These are phyloP conservation scores for Xylaria sp. DNA, from an alignment of 2,329 filamentous ascomycete genomes.

Conservation along the genomic window DNA sequence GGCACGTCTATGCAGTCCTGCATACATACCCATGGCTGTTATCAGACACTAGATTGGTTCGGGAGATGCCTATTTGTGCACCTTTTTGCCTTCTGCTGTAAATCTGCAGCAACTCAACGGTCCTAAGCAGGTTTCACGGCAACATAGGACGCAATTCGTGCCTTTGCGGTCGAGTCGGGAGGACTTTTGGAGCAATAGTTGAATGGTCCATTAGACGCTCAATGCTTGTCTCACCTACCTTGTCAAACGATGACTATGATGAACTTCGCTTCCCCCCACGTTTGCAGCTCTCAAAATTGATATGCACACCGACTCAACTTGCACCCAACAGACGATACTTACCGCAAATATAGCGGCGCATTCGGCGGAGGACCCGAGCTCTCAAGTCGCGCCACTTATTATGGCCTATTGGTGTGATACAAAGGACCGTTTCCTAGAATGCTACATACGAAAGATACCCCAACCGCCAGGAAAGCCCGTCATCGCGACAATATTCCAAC, in stretches of 20 bases:
- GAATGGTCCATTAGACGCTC: conserved; percentile 25
- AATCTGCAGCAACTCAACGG: conserved; percentile 6
- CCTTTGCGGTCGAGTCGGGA: background rate
- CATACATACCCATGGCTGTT: conserved; percentile 5
- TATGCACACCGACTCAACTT: conserved; percentile 21
- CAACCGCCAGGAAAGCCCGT: background rate
- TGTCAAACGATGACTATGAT: background rate
- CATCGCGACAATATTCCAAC: background rate
- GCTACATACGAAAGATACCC: background rate
- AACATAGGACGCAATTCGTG: conserved; percentile 6
- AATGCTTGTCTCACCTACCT: conserved; percentile 2
- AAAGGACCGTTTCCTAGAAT: background rate
- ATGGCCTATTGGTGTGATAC: background rate
- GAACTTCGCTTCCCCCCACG: conserved; percentile 1
- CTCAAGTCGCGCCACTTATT: conserved; percentile 1
- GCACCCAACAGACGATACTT: background rate
- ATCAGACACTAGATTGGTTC: conserved; percentile 18
- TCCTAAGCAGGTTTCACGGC: conserved; percentile 19
- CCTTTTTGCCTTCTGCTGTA: conserved; percentile 6
- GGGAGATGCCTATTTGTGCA: conserved; percentile 4
- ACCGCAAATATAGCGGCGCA: background rate
- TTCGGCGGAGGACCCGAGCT: background rate
- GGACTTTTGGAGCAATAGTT: background rate
- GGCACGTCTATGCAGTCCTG: conserved; percentile 8
- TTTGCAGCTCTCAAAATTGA: conserved; percentile 19